Evolutionary conservation across 1,139 yeast species (phyloP).

Genomic region (Lodderomyces beijingensis): DNA sequence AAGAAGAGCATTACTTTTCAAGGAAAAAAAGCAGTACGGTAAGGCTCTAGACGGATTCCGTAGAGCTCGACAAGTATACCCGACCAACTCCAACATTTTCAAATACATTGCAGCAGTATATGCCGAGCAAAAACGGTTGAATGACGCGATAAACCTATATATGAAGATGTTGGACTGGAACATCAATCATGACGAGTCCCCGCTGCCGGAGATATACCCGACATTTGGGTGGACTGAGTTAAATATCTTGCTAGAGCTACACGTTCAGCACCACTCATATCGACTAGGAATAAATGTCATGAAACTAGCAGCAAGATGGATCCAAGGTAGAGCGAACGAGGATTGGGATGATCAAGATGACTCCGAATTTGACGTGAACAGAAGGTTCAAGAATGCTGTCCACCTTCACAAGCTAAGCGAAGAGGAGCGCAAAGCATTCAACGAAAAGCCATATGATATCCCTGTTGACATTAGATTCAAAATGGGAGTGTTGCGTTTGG

Average conservation of each 20-base stretch:
- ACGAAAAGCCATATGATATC: conserved; percentile 38
- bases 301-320: conserved; percentile 77
- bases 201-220: conserved; percentile 30
- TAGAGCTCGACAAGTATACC: conserved; percentile 55
- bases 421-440: conserved; percentile 12
- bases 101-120: conserved; percentile 75
- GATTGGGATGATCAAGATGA: conserved; percentile 88
- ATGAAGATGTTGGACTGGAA: conserved; percentile 61
- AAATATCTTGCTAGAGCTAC: conserved; percentile 77
- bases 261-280: conserved; percentile 64
- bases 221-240: conserved; percentile 83
- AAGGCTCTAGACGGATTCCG: conserved; percentile 76
- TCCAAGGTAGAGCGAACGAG: conserved; percentile 67
- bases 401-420: conserved; percentile 11
- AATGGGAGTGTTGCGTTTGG: conserved; percentile 68
- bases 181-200: conserved; percentile 26
- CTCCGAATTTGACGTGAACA: conserved; percentile 63
- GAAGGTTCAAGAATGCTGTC: conserved; percentile 43
- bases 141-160: conserved; percentile 80
- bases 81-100: conserved; percentile 58
- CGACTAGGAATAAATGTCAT: conserved; percentile 59
- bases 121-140: conserved; percentile 67
- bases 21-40: conserved; percentile 58
- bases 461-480: conserved; percentile 88
- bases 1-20: conserved; percentile 62